Evolutionary conservation across 108 stramenopile genomes (phyloP).

Genomic region (Cyclotella sp.): DNA sequence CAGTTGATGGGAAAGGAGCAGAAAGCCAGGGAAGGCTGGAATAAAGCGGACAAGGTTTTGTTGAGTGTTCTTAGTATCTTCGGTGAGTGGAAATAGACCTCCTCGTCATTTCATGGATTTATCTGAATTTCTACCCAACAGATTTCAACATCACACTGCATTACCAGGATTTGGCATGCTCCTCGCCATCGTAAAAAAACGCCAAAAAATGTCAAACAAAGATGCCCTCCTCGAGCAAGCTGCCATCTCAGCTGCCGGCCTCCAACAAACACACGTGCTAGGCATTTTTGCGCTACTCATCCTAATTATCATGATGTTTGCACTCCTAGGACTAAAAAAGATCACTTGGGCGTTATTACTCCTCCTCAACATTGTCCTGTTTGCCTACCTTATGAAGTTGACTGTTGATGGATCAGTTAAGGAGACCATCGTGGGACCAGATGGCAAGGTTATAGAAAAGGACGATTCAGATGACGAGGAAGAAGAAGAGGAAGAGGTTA

Average conservation of each 20-base stretch:
- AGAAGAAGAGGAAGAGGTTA: constrained; percentile 37
- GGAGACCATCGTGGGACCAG: constrained; percentile 83
- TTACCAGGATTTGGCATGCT: constrained; percentile 67
- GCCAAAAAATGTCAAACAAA: constrained; percentile 86
- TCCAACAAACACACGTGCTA: constrained; percentile 82
- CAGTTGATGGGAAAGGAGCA: constrained; percentile 56
- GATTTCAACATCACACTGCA: neutral
- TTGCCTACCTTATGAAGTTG: constrained; percentile 88
- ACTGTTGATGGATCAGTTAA: constrained; percentile 74
- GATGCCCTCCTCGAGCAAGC: constrained; percentile 89
- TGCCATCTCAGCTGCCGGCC: constrained; percentile 80
- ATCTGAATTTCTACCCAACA: neutral
- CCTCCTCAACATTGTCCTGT: constrained; percentile 74
- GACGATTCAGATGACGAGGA: constrained; percentile 46
- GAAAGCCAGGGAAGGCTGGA: constrained; percentile 65
- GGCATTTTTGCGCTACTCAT: constrained; percentile 74
- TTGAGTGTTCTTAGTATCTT: constrained; percentile 72
- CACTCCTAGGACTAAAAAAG: constrained; percentile 75
- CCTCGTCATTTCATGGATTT: neutral
- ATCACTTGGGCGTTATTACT: constrained; percentile 83
- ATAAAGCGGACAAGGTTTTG: constrained; percentile 80
- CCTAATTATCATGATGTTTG: constrained; percentile 76
- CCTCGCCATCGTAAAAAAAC: constrained; percentile 67
- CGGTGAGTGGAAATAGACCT: constrained; percentile 42
- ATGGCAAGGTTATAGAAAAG: constrained; percentile 61